Conservation (phyloP, 306 rosid species). For the Sechiopsis laciniata region DNA sequence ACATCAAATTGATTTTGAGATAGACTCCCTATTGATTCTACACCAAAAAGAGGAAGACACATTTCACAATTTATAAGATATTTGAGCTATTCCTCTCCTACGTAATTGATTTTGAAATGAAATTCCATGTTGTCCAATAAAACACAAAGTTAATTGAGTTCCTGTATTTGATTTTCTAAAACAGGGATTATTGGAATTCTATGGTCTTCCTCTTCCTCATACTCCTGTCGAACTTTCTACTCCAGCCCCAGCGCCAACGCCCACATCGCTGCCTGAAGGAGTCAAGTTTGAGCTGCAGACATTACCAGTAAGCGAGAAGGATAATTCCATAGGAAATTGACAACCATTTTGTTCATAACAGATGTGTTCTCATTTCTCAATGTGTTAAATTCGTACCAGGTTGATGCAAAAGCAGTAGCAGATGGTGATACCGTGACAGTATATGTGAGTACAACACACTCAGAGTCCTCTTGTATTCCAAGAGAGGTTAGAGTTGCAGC, state of each 20-base stretch:
- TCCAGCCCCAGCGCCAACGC: constrained; percentile 37
- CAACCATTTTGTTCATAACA: constrained; percentile 23
- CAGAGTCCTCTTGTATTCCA: constrained; percentile 64
- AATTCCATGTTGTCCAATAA: no score
- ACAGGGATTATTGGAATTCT: constrained; percentile 63
- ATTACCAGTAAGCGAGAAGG: constrained; percentile 43
- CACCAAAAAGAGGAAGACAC: no score
- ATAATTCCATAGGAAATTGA: constrained; percentile 1
- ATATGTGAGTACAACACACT: constrained; percentile 66
- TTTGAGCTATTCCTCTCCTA: no score
- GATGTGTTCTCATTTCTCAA: neutral
- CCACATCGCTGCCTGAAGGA: constrained; percentile 47
- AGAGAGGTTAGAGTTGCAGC: constrained; percentile 46
- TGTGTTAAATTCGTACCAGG: constrained; percentile 32
- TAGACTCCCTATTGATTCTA: no score
- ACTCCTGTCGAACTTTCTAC: constrained; percentile 33
- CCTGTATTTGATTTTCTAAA: neutral
- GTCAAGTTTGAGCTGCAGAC: constrained; percentile 57
- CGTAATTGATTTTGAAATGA: no score
- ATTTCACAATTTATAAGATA: no score
- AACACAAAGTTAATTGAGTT: neutral
- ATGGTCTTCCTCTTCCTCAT: constrained; percentile 58
- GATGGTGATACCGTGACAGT: constrained; percentile 90
- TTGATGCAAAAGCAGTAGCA: constrained; percentile 71
- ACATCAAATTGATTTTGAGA: no score